phyloP scores from a whole-genome alignment of 257 asterid genomes.

The Scutellaria baicalensis region DNA sequence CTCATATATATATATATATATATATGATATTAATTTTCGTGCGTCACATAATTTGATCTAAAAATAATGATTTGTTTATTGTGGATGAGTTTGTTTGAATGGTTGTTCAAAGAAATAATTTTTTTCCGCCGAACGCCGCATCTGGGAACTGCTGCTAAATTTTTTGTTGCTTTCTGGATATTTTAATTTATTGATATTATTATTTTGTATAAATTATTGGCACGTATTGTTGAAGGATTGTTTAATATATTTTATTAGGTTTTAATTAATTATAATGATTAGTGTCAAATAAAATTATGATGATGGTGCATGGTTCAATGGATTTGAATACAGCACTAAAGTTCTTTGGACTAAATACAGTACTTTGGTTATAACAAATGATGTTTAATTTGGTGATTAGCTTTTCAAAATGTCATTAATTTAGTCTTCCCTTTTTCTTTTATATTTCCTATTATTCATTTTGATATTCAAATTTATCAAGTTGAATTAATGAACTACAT shows the following conservation, averaged over 20 bases:
- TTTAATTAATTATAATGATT: constrained; percentile 11
- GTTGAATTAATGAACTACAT: too few relatives aligned
- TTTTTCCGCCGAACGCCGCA: constrained; percentile 93
- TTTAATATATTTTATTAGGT: background rate
- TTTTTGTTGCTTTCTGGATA: constrained; percentile 33
- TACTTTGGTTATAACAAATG: too few relatives aligned
- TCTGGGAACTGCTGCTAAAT: constrained; percentile 76
- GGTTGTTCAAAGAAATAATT: constrained; percentile 13
- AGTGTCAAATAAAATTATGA: constrained; percentile 7
- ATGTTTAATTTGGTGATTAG: too few relatives aligned
- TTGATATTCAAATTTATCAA: too few relatives aligned
- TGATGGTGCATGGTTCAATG: constrained; percentile 20
- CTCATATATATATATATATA: too few relatives aligned
- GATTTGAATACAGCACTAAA: constrained; percentile 17
- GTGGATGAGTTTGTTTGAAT: constrained; percentile 21
- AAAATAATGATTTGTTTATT: background rate
- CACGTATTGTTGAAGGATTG: constrained; percentile 24
- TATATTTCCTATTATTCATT: too few relatives aligned
- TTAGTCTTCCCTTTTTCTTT: too few relatives aligned
- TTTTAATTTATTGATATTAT: constrained; percentile 9
- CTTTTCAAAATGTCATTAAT: too few relatives aligned
- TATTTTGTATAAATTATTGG: constrained; percentile 4
- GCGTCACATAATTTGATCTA: background rate
- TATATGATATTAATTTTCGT: background rate
- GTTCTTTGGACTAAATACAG: constrained; percentile 4